phyloP scores from a whole-genome alignment of 169 alveolate species.

The Cryptosporidium tyzzeri region DNA sequence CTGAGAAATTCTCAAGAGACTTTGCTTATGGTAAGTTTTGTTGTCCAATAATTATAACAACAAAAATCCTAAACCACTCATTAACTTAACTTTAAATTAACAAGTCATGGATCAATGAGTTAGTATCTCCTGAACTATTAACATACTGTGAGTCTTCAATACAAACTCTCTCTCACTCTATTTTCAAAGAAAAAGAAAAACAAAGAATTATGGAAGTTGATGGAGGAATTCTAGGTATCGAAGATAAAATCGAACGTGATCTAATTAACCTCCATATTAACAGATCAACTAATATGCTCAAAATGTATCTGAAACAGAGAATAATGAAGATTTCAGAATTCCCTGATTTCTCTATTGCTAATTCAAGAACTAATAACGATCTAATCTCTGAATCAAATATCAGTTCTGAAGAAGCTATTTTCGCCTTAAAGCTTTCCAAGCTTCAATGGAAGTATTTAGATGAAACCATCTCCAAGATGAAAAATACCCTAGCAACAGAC shows the following conservation, averaged over 20 bases:
- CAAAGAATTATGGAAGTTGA: constrained; percentile 4
- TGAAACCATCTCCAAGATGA: constrained; percentile 39
- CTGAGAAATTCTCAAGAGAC: constrained; percentile 18
- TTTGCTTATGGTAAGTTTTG: constrained; percentile 40
- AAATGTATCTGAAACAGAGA: constrained; percentile 66
- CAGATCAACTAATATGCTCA: constrained; percentile 41
- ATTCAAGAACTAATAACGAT: constrained; percentile 23
- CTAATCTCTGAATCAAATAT: constrained; percentile 1
- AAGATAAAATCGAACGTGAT: constrained; percentile 38
- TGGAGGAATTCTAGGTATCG: not conserved
- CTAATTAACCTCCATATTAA: constrained; percentile 9
- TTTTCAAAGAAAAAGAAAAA: constrained; percentile 29
- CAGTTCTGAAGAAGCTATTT: constrained; percentile 48
- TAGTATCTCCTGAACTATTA: constrained; percentile 51
- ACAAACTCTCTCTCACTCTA: constrained; percentile 18
- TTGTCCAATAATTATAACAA: not conserved
- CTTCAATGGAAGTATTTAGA: constrained; percentile 64
- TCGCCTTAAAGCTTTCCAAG: constrained; percentile 50
- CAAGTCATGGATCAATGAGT: constrained; percentile 58
- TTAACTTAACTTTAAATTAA: not conserved
- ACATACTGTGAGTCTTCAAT: constrained; percentile 30
- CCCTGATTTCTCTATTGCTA: constrained; percentile 65
- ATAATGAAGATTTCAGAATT: constrained; percentile 55
- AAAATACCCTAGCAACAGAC: constrained; percentile 60
- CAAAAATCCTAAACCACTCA: too few relatives aligned